Evolutionary conservation across 1,139 yeast genomes (phyloP), one percentile per base, ranked within the genome.

Genomic region (Geotrichum bryndzae): DNA sequence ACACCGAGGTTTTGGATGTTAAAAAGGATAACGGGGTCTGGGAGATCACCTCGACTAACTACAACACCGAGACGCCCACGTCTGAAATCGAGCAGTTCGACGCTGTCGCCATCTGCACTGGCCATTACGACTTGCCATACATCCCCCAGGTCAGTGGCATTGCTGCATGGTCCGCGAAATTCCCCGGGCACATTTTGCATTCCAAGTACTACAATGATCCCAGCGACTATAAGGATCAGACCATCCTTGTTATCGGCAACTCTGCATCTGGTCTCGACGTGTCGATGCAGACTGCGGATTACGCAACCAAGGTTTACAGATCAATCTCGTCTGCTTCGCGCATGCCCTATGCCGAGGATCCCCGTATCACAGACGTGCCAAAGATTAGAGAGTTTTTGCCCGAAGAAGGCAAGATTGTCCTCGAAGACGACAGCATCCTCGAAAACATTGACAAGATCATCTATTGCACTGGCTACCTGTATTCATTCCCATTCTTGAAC

Each of bases 401-500:
- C 7, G 11, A 53, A 4, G 31, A 22, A 22, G 46, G 35, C 45
- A 18, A 45, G n/a, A 48, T 60, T 23, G 5, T 15, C 22, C 54
- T 60, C 1, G 41, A 27, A 22, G 62, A 60, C 46, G 59, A 56
- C 27, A 33, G 35, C 10, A 18, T 62, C 1, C 63, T 81, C 18
- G 68, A 68, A 0, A 73, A 77, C 57, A 77, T 85, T 53, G 88
- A 83, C 61, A 69, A 67, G 23, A 71, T 86, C n/a, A 70, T 87
- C 3, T 85, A 82, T 70, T 87, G 88, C 45, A 86, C 91, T 0
- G 90, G 91, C 0, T 86, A 82, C 70, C 74, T 79, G 29, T 79
- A 82, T 66, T 77, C 81, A 35, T 74, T 78, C 60, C 85, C 86
- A 6, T 81, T 74, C 61, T 68, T 84, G 55, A 72, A 73, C 27